Evolutionary conservation across 257 asterid species (phyloP).

Genomic region (Solanum virginianum): DNA sequence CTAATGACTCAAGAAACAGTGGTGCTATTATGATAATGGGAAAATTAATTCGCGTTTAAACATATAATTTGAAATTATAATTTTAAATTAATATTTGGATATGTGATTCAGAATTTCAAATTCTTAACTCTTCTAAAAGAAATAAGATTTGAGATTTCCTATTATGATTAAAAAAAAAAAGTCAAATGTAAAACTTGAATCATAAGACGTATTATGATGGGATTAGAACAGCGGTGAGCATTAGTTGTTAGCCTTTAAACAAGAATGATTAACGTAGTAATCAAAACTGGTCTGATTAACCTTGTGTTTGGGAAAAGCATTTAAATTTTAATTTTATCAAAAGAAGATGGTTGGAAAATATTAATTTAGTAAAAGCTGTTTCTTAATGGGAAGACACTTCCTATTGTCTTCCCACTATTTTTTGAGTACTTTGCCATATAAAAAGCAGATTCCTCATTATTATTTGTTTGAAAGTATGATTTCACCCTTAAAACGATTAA

Average conservation of each 20-base stretch:
- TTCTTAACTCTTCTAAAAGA: neutral
- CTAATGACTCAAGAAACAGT: neutral
- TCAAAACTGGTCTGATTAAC: neutral
- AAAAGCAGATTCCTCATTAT: neutral
- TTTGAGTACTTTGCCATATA: neutral
- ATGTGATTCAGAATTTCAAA: no score
- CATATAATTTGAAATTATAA: neutral
- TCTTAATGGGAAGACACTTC: neutral
- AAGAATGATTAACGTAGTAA: neutral
- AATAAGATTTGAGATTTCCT: neutral
- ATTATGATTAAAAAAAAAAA: no score
- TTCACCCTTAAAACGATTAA: neutral
- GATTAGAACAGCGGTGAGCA: neutral
- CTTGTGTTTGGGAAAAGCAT: constrained; percentile 4
- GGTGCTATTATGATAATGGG: neutral
- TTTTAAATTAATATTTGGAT: neutral
- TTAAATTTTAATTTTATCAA: neutral
- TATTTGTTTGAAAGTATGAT: neutral
- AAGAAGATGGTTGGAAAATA: neutral
- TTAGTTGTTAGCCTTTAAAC: neutral
- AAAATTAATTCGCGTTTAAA: neutral
- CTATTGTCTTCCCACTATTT: neutral
- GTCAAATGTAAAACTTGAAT: no score
- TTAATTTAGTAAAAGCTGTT: neutral
- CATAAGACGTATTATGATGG: neutral